Base-by-base conservation (phyloP, 441 rosid genomes). In the Arabidopsis lyrata region DNA sequence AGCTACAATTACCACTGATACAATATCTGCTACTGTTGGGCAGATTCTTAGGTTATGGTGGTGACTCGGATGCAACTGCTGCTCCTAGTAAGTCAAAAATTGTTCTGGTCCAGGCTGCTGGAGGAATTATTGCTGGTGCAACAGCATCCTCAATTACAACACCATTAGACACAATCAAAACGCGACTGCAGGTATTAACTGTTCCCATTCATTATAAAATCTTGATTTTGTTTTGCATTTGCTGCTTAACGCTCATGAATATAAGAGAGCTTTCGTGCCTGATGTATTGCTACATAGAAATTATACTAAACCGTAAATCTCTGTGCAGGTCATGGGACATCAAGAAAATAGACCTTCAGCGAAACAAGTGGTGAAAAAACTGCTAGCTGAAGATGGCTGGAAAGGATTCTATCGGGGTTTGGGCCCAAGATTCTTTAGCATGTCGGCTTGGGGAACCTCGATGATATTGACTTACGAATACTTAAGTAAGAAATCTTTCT, bases 361-460 rank as follows among this genome's bases (percentile, higher is more conserved):
- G 4, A 85, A 81, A 74, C 82, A 86, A 74, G 93, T 90, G 56
- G 88, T 92, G 63, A 90, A 78, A 73, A 81, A 76, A 66, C 85
- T 92, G 81, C 82, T 95, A 5, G 82, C 86, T 75, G 96, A 95
- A 66, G 94, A 90, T 73, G 97, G 99, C n/a, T 95, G 96, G 94
- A 85, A 84, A 73, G 97, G 97, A 47, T 82, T 90, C 49, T 90
- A 95, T 56, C 82, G 93, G 81, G 99, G 99, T 63, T 77, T 90
- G 66, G 98, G 98, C 65, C 98, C 99, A 16, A 86, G 99, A 79
- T 89, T 92, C 79, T 83, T 92, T 87, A 89, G 95, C 84, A 92
- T 87, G 95, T 95, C 99, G 13, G 92, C 96, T 58, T 92, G 98
- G 98, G 99, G 97, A 85, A 92, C 99, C 72, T 83, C 99, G 0